phyloP scores from a whole-genome alignment of 2,329 filamentous ascomycete genomes.

The Diaporthe vaccinii region DNA sequence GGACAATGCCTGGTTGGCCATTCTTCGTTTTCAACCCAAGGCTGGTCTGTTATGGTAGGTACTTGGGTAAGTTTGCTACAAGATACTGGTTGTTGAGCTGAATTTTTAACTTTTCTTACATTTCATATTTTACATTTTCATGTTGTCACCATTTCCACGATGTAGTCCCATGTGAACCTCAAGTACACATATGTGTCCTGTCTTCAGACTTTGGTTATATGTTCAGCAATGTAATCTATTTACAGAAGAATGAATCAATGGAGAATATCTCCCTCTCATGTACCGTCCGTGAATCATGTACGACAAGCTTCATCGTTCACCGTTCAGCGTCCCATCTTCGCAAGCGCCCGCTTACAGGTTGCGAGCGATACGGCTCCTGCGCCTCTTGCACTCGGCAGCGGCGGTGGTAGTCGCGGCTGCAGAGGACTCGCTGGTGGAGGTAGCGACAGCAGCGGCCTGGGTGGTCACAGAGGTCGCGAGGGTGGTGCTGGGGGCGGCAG shows the following conservation, averaged over 20 bases:
- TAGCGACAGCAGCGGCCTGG: conserved; percentile 23
- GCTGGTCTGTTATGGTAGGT: neutral
- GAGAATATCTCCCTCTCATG: conserved; percentile 3
- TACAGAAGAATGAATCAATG: conserved; percentile 29
- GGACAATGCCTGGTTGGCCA: neutral
- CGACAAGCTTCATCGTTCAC: neutral
- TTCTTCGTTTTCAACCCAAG: neutral
- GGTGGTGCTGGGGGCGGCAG: conserved; percentile 15
- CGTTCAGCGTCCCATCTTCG: neutral
- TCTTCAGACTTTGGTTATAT: neutral
- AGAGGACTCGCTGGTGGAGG: conserved; percentile 11
- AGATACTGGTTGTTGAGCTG: neutral
- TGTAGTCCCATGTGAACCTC: neutral
- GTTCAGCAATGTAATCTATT: conserved; percentile 28
- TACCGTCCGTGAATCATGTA: conserved; percentile 12
- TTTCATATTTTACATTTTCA: too few species aligned
- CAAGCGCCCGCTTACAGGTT: neutral
- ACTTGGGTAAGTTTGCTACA: too few species aligned
- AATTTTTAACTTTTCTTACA: neutral
- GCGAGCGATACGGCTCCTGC: neutral
- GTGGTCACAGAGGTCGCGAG: conserved; percentile 13
- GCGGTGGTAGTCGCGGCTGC: neutral
- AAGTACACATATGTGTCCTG: too few species aligned
- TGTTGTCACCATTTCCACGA: neutral
- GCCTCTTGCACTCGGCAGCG: conserved; percentile 23